These are phyloP conservation scores for Penicillium sp. DNA, from an alignment of 2,329 filamentous ascomycete genomes.

Conservation along the genomic window DNA sequence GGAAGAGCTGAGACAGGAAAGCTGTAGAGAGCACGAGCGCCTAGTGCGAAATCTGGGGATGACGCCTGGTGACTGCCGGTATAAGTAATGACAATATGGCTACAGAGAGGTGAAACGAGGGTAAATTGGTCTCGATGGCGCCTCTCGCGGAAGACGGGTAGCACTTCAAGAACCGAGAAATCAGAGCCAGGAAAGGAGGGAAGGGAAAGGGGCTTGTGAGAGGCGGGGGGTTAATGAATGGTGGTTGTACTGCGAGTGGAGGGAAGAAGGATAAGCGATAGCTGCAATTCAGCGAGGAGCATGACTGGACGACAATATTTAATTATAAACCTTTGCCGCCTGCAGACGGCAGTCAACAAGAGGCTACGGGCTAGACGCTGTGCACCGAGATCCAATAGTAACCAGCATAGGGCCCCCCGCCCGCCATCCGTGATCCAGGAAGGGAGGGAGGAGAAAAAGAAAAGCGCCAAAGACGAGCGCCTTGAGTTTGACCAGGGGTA, in stretches of 20 bases:
- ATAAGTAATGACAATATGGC: neutral
- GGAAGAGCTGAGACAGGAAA: constrained; percentile 1
- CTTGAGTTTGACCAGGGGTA: constrained; percentile 17
- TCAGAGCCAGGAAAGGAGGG: neutral
- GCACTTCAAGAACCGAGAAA: neutral
- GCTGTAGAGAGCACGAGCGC: neutral
- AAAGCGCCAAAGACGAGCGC: constrained; percentile 7
- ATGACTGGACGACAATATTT: constrained; percentile 19
- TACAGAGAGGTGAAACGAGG: neutral
- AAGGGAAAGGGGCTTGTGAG: constrained; percentile 7
- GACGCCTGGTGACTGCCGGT: neutral
- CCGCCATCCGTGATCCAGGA: neutral
- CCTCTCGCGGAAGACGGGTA: constrained; percentile 5
- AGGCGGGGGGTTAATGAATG: constrained; percentile 7
- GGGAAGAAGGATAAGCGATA: constrained; percentile 26
- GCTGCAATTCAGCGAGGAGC: constrained; percentile 23
- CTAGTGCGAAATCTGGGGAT: constrained; percentile 1
- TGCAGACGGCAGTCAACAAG: constrained; percentile 19
- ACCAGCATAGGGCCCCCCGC: constrained; percentile 8
- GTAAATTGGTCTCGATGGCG: constrained; percentile 3
- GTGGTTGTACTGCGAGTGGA: constrained; percentile 17
- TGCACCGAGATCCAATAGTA: constrained; percentile 14
- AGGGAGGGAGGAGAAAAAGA: constrained; percentile 3
- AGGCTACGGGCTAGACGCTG: constrained; percentile 17
- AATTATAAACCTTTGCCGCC: constrained; percentile 23